Evolutionary conservation across 768 basidiomycete species (phyloP).

Genomic region (Thelephora ganbajun): DNA sequence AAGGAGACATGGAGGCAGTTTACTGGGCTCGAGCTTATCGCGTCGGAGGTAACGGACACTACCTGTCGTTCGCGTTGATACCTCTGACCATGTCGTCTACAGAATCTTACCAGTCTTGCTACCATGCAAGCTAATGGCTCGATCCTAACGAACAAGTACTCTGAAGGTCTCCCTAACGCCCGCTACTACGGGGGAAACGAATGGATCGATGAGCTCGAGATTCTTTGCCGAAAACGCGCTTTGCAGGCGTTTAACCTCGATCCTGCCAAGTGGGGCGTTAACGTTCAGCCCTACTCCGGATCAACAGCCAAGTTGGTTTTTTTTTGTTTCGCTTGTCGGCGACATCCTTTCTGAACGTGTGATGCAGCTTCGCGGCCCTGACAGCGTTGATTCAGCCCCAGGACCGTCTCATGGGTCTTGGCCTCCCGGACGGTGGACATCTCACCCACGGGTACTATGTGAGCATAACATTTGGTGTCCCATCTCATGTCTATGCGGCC

Average conservation of each 20-base stretch:
- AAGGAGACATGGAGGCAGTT: conserved; percentile 98
- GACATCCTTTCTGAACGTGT: conserved; percentile 6
- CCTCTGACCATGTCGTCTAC: conserved; percentile 2
- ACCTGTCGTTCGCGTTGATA: background rate
- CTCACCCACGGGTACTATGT: conserved; percentile 97
- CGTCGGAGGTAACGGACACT: conserved; percentile 63
- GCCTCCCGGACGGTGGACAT: conserved; percentile 94
- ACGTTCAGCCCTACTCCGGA: conserved; percentile 97
- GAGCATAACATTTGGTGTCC: conserved; percentile 15
- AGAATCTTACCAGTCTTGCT: conserved; percentile 95
- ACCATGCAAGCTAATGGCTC: conserved; percentile 98
- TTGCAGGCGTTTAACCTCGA: conserved; percentile 94
- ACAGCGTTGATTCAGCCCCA: conserved; percentile 94
- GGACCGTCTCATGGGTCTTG: conserved; percentile 97
- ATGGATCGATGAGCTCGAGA: conserved; percentile 92
- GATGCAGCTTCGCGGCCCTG: conserved; percentile 79
- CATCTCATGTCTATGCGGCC: conserved; percentile 2
- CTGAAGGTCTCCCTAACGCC: conserved; percentile 95
- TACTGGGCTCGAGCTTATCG: conserved; percentile 95
- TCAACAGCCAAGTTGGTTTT: conserved; percentile 75
- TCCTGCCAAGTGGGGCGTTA: conserved; percentile 89
- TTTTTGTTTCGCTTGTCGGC: background rate
- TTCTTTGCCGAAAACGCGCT: conserved; percentile 89
- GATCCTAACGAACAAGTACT: conserved; percentile 98
- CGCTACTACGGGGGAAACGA: conserved; percentile 98